Evolutionary conservation across 2,329 filamentous ascomycete species (phyloP).

Genomic region (Fusarium fracticaudum): DNA sequence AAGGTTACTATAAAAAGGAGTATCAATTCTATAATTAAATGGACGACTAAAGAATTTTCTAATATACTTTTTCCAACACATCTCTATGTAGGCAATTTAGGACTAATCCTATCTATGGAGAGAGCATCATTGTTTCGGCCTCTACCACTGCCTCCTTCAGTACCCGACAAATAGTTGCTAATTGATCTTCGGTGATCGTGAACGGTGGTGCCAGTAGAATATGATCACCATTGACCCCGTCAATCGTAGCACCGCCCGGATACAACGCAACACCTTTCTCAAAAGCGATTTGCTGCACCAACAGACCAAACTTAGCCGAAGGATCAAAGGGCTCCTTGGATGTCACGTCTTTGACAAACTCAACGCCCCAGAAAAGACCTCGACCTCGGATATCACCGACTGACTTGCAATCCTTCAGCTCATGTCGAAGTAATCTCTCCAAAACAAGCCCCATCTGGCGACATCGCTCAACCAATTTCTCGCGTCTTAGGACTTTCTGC

Average conservation of each 20-base stretch:
- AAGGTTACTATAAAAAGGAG: neutral
- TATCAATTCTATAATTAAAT: neutral
- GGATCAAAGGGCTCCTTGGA: conserved; percentile 49
- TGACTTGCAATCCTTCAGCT: neutral
- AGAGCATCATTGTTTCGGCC: neutral
- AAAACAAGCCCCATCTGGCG: conserved; percentile 56
- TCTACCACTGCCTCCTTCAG: conserved; percentile 23
- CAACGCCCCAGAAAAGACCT: conserved; percentile 57
- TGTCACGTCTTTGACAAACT: conserved; percentile 53
- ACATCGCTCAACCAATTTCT: conserved; percentile 69
- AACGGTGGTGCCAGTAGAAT: conserved; percentile 74
- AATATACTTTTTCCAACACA: no score
- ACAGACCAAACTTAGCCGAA: conserved; percentile 38
- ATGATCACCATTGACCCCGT: conserved; percentile 71
- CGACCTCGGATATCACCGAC: conserved; percentile 13
- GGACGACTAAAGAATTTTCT: no score
- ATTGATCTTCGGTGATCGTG: conserved; percentile 59
- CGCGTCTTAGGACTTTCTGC: conserved; percentile 65
- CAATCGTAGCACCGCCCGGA: conserved; percentile 69
- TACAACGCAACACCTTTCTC: conserved; percentile 61
- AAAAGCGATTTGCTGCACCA: conserved; percentile 46
- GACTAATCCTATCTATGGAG: accelerated
- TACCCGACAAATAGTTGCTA: conserved; percentile 20
- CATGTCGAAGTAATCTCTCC: neutral
- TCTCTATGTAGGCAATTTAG: accelerated